Conservation (phyloP, 176 grass and related monocot species). For the Triticum turgidum region DNA sequence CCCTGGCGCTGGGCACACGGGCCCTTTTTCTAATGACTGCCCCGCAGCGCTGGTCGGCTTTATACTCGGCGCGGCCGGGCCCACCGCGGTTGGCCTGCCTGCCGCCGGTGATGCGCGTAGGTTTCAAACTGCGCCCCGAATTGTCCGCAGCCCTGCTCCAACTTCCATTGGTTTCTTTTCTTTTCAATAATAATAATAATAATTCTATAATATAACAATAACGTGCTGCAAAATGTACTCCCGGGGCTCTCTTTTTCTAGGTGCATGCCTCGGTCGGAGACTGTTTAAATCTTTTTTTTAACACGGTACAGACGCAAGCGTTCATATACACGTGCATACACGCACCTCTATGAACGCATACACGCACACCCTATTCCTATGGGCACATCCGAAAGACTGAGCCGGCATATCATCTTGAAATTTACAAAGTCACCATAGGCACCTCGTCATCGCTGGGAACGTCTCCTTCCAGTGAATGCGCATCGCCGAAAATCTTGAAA, state of each 20-base stretch:
- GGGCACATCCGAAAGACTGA: too few species aligned
- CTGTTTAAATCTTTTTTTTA: too few species aligned
- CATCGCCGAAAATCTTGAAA: too few species aligned
- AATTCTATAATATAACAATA: not conserved
- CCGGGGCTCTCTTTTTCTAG: not conserved
- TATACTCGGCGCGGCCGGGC: constrained; percentile 14
- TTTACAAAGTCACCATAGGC: too few species aligned
- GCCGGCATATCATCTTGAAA: too few species aligned
- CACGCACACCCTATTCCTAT: too few species aligned
- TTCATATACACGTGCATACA: too few species aligned
- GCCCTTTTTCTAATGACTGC: constrained; percentile 37
- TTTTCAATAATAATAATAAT: not conserved
- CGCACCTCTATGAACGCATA: too few species aligned
- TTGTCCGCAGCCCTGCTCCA: constrained; percentile 12
- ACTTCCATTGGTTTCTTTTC: not conserved
- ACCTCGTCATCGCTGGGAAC: too few species aligned
- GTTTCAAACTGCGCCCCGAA: constrained; percentile 24
- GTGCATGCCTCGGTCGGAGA: too few species aligned
- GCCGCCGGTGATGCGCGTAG: not conserved
- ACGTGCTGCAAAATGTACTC: not conserved
- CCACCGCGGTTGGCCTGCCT: not conserved
- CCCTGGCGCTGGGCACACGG: constrained; percentile 29
- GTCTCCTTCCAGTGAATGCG: too few species aligned
- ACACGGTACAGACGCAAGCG: too few species aligned
- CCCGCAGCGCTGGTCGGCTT: constrained; percentile 47